Base-by-base conservation (phyloP, 2,329 filamentous ascomycete genomes). In the Knufia petricola region DNA sequence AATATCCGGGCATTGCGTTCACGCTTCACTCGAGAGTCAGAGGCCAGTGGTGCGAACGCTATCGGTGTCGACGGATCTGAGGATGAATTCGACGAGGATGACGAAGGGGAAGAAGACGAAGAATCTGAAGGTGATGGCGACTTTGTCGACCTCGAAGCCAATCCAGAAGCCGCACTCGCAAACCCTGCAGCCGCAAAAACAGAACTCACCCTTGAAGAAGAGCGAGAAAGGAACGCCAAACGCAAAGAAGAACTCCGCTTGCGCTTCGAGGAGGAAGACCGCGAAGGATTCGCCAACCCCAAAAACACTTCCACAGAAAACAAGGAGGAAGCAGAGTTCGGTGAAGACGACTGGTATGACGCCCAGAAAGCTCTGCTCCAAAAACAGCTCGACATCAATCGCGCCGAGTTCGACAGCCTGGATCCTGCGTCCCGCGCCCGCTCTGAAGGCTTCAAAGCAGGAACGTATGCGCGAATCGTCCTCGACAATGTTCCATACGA, bases 311-410 rank as follows among this genome's bases (percentile, higher is more conserved):
- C 94, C 62, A 82, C 84, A 9, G 80, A 78, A 24, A 82, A 76
- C 28, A 75, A 76, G 2, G 73, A 80, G 4, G 80, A 90, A 46
- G 72, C 79, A 50, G 84, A 94, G 61, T 96, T 94, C 60, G 92
- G 89, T 46, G 92, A 98, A 66, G 92, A 98, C 63, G 87, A 98
- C 49, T 98, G 94, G 94, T 98, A 98, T 64, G 92, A 96, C 62
- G 80, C 85, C 23, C 92, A 98, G 64, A 98, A 98, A 70, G 87
- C 92, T 26, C 77, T 85, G 64, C 82, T 98, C 51, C 86, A 95
- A 68, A 95, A 95, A 69, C 92, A 98, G 66, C 77, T 92, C 54
- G 86, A 94, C 61, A 95, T 98, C 78, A 98, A 98, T 70, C 87
- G 88, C 61, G 80, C 87, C 50, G 94, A 96, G 63, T 95, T 94